phyloP scores from a whole-genome alignment of 257 asterid species.

The Plantago elongata region DNA sequence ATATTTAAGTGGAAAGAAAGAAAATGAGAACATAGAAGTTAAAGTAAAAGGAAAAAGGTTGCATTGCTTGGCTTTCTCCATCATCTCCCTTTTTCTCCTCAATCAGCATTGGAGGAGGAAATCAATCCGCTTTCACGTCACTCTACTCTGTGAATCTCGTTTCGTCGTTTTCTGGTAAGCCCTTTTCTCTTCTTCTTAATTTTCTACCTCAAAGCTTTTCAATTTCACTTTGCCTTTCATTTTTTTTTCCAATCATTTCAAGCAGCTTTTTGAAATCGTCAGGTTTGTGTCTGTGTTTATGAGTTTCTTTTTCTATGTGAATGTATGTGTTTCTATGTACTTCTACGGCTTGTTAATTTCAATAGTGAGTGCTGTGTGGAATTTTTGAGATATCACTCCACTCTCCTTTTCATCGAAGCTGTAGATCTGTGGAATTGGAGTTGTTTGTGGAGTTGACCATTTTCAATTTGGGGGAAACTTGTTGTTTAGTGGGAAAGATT shows the following conservation, averaged over 20 bases:
- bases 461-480: conserved; percentile 2
- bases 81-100: conserved; percentile 19
- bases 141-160: conserved; percentile 13
- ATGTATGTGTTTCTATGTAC: neutral
- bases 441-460: conserved; percentile 18
- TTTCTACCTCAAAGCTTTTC: neutral
- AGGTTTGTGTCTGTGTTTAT: conserved; percentile 22
- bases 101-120: conserved; percentile 28
- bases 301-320: conserved; percentile 20
- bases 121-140: conserved; percentile 17
- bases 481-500: conserved; percentile 17
- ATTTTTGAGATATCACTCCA: neutral
- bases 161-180: conserved; percentile 12
- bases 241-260: conserved; percentile 8
- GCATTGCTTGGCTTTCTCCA: conserved; percentile 25
- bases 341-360: neutral
- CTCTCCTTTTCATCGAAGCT: conserved; percentile 6
- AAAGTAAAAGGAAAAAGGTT: neutral
- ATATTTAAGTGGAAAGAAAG: neutral
- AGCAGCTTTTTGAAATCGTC: conserved; percentile 10
- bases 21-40: neutral
- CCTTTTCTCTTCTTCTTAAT: conserved; percentile 12
- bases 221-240: conserved; percentile 1
- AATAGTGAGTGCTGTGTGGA: neutral
- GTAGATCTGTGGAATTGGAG: conserved; percentile 32